Evolutionary conservation across 768 basidiomycete species (phyloP).

Genomic region (Termitomyces sp.): DNA sequence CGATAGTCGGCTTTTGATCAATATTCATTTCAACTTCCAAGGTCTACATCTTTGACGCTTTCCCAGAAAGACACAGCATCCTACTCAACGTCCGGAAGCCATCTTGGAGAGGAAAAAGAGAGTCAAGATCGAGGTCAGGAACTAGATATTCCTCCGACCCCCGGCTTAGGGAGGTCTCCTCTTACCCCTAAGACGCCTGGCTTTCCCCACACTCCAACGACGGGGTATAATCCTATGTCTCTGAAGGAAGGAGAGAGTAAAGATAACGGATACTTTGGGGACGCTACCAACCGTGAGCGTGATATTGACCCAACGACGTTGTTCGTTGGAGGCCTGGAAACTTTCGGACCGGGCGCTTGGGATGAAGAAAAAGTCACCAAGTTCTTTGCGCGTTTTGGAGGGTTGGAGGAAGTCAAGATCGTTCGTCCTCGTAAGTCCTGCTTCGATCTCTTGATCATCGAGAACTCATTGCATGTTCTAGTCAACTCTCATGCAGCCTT

Average conservation of each 20-base stretch:
- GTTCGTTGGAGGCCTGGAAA: conserved; percentile 75
- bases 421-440: conserved; percentile 55
- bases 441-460: not conserved
- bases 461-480: conserved; percentile 20
- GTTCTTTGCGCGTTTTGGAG: conserved; percentile 63
- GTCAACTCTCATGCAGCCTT: conserved; percentile 67
- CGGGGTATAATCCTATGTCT: conserved; percentile 29
- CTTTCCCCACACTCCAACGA: conserved; percentile 49
- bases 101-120: conserved; percentile 6
- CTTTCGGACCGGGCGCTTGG: conserved; percentile 63
- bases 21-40: not conserved
- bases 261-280: conserved; percentile 16
- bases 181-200: conserved; percentile 49
- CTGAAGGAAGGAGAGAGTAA: conserved; percentile 22
- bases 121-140: conserved; percentile 30
- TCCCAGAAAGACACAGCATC: conserved; percentile 7
- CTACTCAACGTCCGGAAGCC: conserved; percentile 1
- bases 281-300: conserved; percentile 23
- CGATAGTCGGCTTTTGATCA: not conserved
- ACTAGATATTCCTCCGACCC: conserved; percentile 39
- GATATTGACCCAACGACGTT: conserved; percentile 65
- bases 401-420: conserved; percentile 61
- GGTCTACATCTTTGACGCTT: conserved; percentile 13
- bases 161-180: conserved; percentile 43
- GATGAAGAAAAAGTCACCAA: conserved; percentile 56